These are phyloP conservation scores for Bjerkandera adusta DNA, from an alignment of 1,284 basidiomycete species.

Conservation along the genomic window DNA sequence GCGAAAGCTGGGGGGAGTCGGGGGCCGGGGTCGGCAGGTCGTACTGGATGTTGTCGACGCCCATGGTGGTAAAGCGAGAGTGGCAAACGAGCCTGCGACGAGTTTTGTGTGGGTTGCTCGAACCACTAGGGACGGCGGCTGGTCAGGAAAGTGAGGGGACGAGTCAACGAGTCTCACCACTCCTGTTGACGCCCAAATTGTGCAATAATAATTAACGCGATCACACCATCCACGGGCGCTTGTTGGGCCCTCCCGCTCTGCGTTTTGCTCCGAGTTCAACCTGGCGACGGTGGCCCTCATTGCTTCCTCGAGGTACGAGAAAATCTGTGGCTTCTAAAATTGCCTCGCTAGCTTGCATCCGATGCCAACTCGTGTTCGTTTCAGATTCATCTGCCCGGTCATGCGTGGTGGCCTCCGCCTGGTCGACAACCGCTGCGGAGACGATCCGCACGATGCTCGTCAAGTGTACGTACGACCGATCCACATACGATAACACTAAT, in stretches of 20 bases:
- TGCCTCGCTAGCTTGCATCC: no score
- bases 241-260: neutral
- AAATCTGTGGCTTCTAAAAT: no score
- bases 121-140: neutral
- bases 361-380: no score
- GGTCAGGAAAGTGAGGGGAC: constrained; percentile 4
- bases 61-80: constrained; percentile 9
- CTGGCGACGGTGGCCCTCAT: no score
- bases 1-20: constrained; percentile 55
- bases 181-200: constrained; percentile 5
- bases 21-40: constrained; percentile 74
- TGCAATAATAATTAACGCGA: no score
- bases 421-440: no score
- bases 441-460: no score
- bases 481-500: no score
- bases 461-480: no score
- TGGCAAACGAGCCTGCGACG: neutral
- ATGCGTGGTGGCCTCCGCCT: no score
- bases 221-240: constrained; percentile 9
- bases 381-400: no score
- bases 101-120: constrained; percentile 9
- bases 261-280: neutral
- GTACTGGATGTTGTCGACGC: constrained; percentile 21
- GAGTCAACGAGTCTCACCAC: constrained; percentile 13
- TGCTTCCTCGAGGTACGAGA: no score